Evolutionary conservation across 1,139 yeast genomes (phyloP), one percentile per base, ranked within the genome.

Genomic region (Yamadazyma aaseri): DNA sequence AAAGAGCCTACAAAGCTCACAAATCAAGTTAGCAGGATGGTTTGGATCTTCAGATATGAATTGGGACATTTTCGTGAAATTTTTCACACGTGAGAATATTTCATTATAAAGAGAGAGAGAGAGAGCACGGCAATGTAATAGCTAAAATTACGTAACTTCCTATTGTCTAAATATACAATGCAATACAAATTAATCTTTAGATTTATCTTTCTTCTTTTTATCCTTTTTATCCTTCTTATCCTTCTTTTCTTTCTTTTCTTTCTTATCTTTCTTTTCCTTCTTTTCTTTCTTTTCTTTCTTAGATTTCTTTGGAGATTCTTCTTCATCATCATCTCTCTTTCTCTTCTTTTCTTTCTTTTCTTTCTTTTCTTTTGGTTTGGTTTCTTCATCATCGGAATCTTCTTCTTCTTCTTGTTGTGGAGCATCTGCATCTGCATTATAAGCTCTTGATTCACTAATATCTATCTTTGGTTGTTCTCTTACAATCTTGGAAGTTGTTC

Each of bases 361-460:
- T 60, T 58, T 55, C 46, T 60, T 56, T 57, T 58, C 62, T 56
- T 58, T 53, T 46, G 63, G 63, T 33, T 62, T 65, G 31, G 70
- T 73, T 42, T 73, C 78, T 34, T 67, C 78, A 23, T 66, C 68
- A 44, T 71, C 81, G 45, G 68, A 70, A 39, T 61, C 66, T 32
- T 68, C 67, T 40, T 64, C 69, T 39, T 63, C 60, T 6, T 51
- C 55, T 26, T 50, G 51, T 23, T 63, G 69, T 41, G 67, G 60
- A 38, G 90, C 80, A 60, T 89, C 97, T 31, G 96, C 96, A 55
- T 89, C 97, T 32, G 87, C 95, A 56, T 90, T 92, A 71, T 92
- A 92, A 39, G 94, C 86, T 63, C 84, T 77, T 32, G 90, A 81
- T 58, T 86, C 92, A 38, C 86, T 65, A 51, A 90, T 76, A 44